A percentile compares a stretch with the other conserved stretches of the same genome.
These are phyloP conservation scores for Trichophyton verrucosum DNA, from an alignment of 2,329 filamentous ascomycete species.

Conservation along the genomic window DNA sequence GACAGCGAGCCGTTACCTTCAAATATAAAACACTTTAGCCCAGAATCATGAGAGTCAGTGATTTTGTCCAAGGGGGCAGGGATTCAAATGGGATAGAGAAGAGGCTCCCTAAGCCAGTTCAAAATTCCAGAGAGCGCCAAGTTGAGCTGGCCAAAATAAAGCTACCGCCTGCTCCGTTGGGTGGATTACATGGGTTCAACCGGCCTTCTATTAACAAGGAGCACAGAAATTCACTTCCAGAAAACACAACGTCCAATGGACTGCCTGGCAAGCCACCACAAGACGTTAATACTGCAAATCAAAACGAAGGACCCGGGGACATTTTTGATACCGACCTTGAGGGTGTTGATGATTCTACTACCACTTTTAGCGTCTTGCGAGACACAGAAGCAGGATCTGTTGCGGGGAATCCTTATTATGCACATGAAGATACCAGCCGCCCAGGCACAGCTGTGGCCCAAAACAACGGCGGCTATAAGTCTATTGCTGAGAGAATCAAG, in stretches of 20 bases:
- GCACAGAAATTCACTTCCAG: neutral
- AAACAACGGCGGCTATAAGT: slow-evolving; percentile 6
- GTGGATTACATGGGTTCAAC: neutral
- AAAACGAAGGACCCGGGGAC: slow-evolving; percentile 17
- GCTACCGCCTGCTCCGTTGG: slow-evolving; percentile 17
- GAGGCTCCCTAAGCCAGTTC: slow-evolving; percentile 17
- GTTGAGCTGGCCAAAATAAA: slow-evolving; percentile 27
- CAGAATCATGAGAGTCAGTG: slow-evolving; percentile 29
- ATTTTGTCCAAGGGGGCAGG: slow-evolving; percentile 25
- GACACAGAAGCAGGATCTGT: slow-evolving; percentile 12
- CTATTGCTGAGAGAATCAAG: slow-evolving; percentile 25
- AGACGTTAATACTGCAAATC: neutral
- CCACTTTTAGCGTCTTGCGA: slow-evolving; percentile 29
- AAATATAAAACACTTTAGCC: neutral
- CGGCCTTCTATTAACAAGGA: neutral
- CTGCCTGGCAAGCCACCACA: neutral
- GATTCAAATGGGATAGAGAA: slow-evolving; percentile 1
- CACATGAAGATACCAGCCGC: neutral
- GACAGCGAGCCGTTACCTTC: too few species aligned
- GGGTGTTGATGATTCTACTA: slow-evolving; percentile 32
- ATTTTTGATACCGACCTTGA: slow-evolving; percentile 35
- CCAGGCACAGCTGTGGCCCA: neutral
- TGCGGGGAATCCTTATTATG: neutral
- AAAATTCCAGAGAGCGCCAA: slow-evolving; percentile 23
- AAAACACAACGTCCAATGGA: neutral